phyloP scores from a whole-genome alignment of 805 yeast species.

The Starmerella tilneyi region DNA sequence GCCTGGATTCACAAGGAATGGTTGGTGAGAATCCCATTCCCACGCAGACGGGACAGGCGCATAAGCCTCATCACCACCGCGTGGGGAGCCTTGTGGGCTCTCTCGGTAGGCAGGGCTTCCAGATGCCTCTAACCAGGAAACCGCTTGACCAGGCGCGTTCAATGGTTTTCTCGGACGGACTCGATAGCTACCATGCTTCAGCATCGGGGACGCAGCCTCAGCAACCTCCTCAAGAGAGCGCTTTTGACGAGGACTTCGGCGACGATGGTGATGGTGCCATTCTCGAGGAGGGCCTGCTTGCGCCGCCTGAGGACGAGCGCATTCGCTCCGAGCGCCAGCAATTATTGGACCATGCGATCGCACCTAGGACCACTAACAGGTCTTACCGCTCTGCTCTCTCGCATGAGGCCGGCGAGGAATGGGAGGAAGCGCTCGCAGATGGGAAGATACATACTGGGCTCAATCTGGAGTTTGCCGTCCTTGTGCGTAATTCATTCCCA shows the following conservation, averaged over 20 bases:
- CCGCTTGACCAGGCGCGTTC: constrained; percentile 15
- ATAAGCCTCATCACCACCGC: constrained; percentile 8
- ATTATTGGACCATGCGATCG: constrained; percentile 19
- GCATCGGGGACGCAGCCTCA: not conserved
- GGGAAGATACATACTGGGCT: constrained; percentile 28
- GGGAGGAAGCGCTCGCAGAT: constrained; percentile 28
- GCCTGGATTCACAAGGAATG: too few relatives aligned
- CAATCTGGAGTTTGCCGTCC: constrained; percentile 25
- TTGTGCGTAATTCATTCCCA: constrained; percentile 37
- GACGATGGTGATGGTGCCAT: constrained; percentile 23
- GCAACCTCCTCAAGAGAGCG: not conserved
- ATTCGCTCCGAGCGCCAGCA: constrained; percentile 28
- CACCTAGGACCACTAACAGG: not conserved
- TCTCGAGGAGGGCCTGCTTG: constrained; percentile 25
- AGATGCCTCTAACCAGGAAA: constrained; percentile 12
- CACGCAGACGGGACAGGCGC: not conserved
- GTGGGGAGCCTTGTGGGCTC: constrained; percentile 22
- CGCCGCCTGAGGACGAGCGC: constrained; percentile 27
- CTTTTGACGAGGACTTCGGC: not conserved
- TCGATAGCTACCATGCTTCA: constrained; percentile 8
- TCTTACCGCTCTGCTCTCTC: not conserved
- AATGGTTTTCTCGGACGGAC: constrained; percentile 17
- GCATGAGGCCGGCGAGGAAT: constrained; percentile 19
- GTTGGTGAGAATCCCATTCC: not conserved
- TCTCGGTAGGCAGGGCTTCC: constrained; percentile 21